Evolutionary conservation across 192 early-diverging fungal species (phyloP).

Genomic region (Powellomyces hirtus): DNA sequence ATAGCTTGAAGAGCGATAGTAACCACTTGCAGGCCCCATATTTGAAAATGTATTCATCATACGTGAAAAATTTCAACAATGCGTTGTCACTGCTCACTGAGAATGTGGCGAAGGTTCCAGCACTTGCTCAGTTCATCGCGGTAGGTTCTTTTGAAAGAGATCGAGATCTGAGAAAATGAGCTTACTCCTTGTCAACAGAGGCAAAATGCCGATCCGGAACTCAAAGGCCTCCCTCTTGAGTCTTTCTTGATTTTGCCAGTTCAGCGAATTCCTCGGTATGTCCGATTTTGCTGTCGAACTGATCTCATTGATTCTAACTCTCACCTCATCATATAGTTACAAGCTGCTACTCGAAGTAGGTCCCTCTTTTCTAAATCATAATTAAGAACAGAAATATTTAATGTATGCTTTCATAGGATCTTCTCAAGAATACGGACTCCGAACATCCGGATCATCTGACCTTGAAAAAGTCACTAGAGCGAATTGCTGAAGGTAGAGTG

Average conservation of each 20-base stretch:
- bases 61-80: constrained; percentile 37
- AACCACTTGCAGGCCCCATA: constrained; percentile 16
- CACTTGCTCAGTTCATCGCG: constrained; percentile 28
- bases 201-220: constrained; percentile 48
- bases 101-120: neutral
- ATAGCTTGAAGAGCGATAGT: neutral
- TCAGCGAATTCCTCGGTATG: constrained; percentile 85
- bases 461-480: constrained; percentile 59
- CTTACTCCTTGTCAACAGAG: constrained; percentile 26
- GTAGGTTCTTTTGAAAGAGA: too few relatives aligned
- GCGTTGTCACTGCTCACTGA: constrained; percentile 26
- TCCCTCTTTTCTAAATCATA: too few relatives aligned
- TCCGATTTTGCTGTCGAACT: too few relatives aligned
- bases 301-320: too few relatives aligned
- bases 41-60: constrained; percentile 34
- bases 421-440: constrained; percentile 59
- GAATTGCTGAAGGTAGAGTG: constrained; percentile 44
- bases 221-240: constrained; percentile 67
- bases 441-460: constrained; percentile 74
- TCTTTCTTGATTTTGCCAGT: constrained; percentile 84
- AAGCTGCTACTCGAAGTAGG: constrained; percentile 70
- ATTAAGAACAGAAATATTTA: too few relatives aligned
- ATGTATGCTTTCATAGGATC: constrained; percentile 43
- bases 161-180: neutral
- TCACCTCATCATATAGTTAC: constrained; percentile 30